These are phyloP conservation scores for Suzukiozyma palmioleophila DNA, from an alignment of 1,139 yeast species.

Conservation along the genomic window DNA sequence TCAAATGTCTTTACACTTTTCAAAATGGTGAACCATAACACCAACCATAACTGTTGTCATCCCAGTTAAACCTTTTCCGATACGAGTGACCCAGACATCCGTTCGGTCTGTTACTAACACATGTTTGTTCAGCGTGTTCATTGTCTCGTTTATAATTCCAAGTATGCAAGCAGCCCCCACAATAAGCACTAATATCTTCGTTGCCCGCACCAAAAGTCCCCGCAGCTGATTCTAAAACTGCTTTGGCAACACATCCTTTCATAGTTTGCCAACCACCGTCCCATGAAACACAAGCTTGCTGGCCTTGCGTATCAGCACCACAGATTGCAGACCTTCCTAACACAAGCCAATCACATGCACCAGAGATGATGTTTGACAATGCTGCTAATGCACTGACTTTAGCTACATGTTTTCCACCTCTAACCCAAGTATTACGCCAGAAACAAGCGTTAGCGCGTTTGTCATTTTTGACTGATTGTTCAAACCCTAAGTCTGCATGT, in stretches of 20 bases:
- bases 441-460: neutral
- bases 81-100: constrained; percentile 1
- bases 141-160: neutral
- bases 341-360: neutral
- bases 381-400: neutral
- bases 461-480: neutral
- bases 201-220: neutral
- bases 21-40: constrained; percentile 1
- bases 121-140: neutral
- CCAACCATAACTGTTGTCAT: neutral
- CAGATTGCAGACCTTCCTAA: constrained; percentile 1
- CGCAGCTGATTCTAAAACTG: neutral
- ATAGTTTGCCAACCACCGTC: constrained; percentile 1
- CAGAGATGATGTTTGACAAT: neutral
- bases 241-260: constrained; percentile 1
- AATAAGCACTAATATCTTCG: constrained; percentile 1
- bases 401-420: neutral
- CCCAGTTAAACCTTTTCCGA: neutral
- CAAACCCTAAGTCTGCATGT: neutral
- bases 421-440: neutral
- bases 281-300: constrained; percentile 1
- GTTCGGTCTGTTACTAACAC: constrained; percentile 1
- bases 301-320: neutral
- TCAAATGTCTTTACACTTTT: too few relatives aligned
- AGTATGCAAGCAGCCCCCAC: constrained; percentile 1